phyloP scores from a whole-genome alignment of 495 filamentous ascomycete genomes.

The Chaetomium tenue region DNA sequence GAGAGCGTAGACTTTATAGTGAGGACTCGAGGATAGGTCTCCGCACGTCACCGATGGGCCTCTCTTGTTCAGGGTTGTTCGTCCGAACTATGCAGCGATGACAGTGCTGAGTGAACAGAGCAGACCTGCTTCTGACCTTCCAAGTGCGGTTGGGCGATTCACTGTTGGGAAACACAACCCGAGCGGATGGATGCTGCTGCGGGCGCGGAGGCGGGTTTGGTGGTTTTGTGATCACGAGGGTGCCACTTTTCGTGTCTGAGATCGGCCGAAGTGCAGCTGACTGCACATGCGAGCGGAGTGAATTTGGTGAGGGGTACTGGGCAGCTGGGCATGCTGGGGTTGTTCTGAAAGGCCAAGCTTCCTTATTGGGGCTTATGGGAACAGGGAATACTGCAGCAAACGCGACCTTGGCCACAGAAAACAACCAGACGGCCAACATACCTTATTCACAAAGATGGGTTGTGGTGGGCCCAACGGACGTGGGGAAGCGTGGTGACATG shows the following conservation, averaged over 20 bases:
- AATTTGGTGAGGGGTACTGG: background rate
- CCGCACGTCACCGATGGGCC: too few species aligned
- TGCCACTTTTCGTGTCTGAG: background rate
- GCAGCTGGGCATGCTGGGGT: background rate
- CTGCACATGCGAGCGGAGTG: background rate
- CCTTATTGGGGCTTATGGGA: background rate
- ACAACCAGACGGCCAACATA: background rate
- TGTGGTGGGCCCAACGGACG: background rate
- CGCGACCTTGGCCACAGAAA: background rate
- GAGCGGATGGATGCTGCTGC: background rate
- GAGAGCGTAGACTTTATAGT: too few species aligned
- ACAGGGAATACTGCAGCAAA: background rate
- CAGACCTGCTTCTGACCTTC: background rate
- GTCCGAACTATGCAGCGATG: too few species aligned
- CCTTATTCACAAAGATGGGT: background rate
- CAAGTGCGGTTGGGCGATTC: background rate
- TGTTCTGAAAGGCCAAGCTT: background rate
- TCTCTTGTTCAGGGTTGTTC: too few species aligned
- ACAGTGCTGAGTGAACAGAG: too few species aligned
- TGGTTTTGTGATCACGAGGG: background rate
- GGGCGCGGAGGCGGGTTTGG: background rate
- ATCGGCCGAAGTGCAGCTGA: conserved; percentile 8
- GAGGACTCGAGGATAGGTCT: too few species aligned
- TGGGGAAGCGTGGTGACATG: too few species aligned
- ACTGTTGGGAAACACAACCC: background rate